Conservation (phyloP, 2,329 filamentous ascomycete genomes). For the Eurotiales sp. region DNA sequence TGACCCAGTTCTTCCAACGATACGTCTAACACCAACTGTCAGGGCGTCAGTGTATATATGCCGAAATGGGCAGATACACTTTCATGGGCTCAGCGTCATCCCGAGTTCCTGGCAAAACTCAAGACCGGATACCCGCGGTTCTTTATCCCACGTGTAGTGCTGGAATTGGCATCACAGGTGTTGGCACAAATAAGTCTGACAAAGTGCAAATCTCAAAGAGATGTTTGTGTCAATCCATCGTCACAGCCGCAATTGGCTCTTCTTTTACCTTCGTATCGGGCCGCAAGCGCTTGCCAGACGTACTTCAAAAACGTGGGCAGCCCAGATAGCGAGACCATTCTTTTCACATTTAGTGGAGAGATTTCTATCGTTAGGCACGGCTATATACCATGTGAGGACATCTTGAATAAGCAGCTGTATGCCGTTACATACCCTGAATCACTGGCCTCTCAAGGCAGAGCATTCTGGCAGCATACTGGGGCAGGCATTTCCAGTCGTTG, state of each 20-base stretch:
- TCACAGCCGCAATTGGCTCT: background rate
- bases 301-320: background rate
- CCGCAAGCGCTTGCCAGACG: background rate
- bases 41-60: conserved; percentile 9
- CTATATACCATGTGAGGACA: background rate
- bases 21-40: background rate
- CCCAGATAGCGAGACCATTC: background rate
- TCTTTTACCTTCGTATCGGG: conserved; percentile 2
- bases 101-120: conserved; percentile 5
- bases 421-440: conserved; percentile 5
- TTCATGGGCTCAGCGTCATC: conserved; percentile 6
- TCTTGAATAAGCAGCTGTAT: background rate
- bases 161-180: background rate
- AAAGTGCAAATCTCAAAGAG: background rate
- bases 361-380: background rate
- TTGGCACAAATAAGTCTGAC: background rate
- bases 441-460: background rate
- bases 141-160: conserved; percentile 4
- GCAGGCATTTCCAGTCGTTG: conserved; percentile 1
- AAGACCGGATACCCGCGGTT: conserved; percentile 10
- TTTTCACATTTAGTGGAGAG: background rate
- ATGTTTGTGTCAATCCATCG: background rate
- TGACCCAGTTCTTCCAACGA: background rate
- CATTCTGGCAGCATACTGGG: conserved; percentile 9
- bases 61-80: conserved; percentile 7